phyloP scores from a whole-genome alignment of 805 yeast genomes.

The Yarrowia porcina region DNA sequence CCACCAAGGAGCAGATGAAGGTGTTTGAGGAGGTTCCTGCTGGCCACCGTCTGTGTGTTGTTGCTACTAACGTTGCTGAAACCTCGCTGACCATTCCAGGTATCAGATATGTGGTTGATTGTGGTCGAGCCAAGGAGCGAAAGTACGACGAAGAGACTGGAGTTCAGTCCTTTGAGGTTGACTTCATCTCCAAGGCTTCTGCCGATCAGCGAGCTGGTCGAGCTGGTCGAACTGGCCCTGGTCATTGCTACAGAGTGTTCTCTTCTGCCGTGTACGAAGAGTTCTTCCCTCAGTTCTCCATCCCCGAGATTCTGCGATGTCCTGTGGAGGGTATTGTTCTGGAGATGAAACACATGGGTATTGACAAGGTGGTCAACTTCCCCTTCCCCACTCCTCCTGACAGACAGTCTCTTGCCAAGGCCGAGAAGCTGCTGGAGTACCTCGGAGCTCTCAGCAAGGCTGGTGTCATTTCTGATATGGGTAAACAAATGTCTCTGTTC shows the following conservation, averaged over 20 bases:
- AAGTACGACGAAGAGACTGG: constrained; percentile 77
- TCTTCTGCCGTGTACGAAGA: constrained; percentile 93
- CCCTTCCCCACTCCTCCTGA: constrained; percentile 97
- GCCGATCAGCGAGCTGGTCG: constrained; percentile 95
- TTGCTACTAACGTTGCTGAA: constrained; percentile 97
- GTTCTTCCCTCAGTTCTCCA: constrained; percentile 75
- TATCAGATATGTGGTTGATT: constrained; percentile 88
- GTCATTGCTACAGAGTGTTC: constrained; percentile 87
- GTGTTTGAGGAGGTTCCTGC: constrained; percentile 83
- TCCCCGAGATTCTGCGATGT: constrained; percentile 90
- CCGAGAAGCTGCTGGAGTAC: constrained; percentile 62
- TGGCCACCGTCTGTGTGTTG: constrained; percentile 83
- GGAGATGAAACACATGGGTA: constrained; percentile 96
- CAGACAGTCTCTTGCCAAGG: constrained; percentile 53
- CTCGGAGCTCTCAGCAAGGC: constrained; percentile 73
- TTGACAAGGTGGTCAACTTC: constrained; percentile 81
- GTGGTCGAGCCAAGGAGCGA: constrained; percentile 91
- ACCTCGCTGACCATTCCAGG: constrained; percentile 97
- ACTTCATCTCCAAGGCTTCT: constrained; percentile 92
- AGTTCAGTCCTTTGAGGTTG: constrained; percentile 86
- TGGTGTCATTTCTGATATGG: constrained; percentile 67
- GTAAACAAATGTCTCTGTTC: constrained; percentile 81
- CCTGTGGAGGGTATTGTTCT: constrained; percentile 95
- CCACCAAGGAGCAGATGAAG: constrained; percentile 93
- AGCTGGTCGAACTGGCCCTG: constrained; percentile 99